These are phyloP conservation scores for Rugonectria rugulosa DNA, from an alignment of 2,329 filamentous ascomycete species.

Conservation along the genomic window DNA sequence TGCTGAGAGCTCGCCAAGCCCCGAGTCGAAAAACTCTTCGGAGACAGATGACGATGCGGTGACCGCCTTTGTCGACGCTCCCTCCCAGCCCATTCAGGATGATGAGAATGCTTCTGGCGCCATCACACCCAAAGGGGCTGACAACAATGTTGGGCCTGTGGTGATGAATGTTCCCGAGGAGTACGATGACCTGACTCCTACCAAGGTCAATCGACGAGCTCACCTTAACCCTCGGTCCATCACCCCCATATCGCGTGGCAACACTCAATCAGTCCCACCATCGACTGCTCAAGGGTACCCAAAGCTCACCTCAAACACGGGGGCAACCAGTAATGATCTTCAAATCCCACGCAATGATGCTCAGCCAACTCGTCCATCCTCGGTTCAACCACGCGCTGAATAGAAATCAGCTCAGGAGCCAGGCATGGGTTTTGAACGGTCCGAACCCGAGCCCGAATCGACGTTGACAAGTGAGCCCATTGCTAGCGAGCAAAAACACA, in stretches of 20 bases:
- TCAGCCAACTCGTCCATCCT: slow-evolving; percentile 7
- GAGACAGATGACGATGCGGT: slow-evolving; percentile 21
- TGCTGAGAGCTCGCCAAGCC: neutral
- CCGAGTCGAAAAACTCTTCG: neutral
- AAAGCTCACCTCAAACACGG: slow-evolving; percentile 17
- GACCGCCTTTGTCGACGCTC: neutral
- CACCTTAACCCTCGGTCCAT: slow-evolving; percentile 21
- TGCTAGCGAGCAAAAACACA: too few relatives aligned
- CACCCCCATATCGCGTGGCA: slow-evolving; percentile 11
- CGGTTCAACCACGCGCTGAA: slow-evolving; percentile 26
- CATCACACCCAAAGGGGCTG: neutral
- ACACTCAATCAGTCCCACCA: slow-evolving; percentile 33
- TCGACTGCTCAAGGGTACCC: slow-evolving; percentile 30
- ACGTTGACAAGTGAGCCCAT: too few relatives aligned
- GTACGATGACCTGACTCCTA: slow-evolving; percentile 28
- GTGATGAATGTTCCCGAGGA: slow-evolving; percentile 13
- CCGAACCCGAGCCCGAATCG: neutral
- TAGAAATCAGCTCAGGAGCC: slow-evolving; percentile 31
- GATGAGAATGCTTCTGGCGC: neutral
- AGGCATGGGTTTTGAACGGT: neutral
- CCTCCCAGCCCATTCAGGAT: neutral
- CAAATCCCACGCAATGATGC: neutral
- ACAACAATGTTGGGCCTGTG: slow-evolving; percentile 3
- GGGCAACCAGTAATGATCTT: slow-evolving; percentile 1
- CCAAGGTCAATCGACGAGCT: slow-evolving; percentile 21